Base-by-base conservation (phyloP, 495 filamentous ascomycete species). In the Hyaloscypha bicolor region DNA sequence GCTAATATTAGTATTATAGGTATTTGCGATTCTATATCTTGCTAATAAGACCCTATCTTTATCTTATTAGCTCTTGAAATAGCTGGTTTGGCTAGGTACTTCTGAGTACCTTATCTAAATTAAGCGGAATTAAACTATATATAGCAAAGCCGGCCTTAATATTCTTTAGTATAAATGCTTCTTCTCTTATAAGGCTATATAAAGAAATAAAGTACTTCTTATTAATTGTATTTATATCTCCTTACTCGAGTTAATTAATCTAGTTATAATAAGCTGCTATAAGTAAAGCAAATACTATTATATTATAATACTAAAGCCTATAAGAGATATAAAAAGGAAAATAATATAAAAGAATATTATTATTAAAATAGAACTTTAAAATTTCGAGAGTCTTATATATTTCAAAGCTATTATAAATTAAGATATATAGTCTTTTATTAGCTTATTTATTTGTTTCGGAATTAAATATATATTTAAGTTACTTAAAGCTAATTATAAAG, bases 401-500 rank as follows among this genome's bases (percentile, higher is more conserved):
- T 30, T 64, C 64, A 51, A 76, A 74, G 60, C 72, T 57, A 58
- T 77, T 69, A 48, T 58, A 68, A 21, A 76, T 76, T 37, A 77
- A 64, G 45, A 77, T 58, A 6, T 67, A 53, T 63, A 53, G 52
- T 68, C 63, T 72, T 42, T 62, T 56, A 62, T 67, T 67, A 25
- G 67, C 72, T 63, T 60, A 67, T 32, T 70, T 65, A 67, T 67
- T 62, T 48, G 72, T 76, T 66, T 76, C 60, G 39, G 75, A 70
- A 70, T 78, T 59, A 66, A 76, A 78, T 52, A 76, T 56, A 71
- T 68, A 65, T 62, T 77, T 67, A 8, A 77, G 45, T 72, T 57
- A 64, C 62, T 78, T 69, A 42, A 78, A 71, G 72, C 71, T 78
- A 60, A 77, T 77, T 6, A 71, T 67, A 35, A 64, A 74, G 53